Base-by-base conservation (phyloP, 192 early-diverging fungal genomes). In the Dispira simplex region DNA sequence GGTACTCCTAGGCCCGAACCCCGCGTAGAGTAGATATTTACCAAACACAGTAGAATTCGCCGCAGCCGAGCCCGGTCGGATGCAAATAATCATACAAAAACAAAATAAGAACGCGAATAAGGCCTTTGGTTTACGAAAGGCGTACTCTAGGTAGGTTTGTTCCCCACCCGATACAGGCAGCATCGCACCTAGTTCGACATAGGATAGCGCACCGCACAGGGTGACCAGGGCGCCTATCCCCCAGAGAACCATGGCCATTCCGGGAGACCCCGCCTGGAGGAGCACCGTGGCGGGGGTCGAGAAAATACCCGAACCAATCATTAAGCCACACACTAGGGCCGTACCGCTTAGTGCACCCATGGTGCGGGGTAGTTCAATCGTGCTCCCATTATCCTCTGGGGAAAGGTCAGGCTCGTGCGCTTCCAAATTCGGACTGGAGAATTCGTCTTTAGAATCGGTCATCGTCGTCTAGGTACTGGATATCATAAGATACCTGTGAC, bases 131-230 rank as follows among this genome's bases (percentile, higher is more conserved):
- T 66, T 71, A 2, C 67, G 73, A 59, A 70, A 83, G 6, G 87
- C 87, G 52, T 85, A 80, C 46, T 85, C 77, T 46, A 98, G 72
- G 68, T 95, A 98, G 5, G 85, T 83, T 71, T 86, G 81, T 43
- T 94, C 92, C 27, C 93, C 95, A 58, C 95, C 95, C 65, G 88
- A 90, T 44, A 73, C 68, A 4, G 91, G 89, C 55, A 90, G 79
- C 75, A 87, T 87, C 45, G 91, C 77, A 0, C 95, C 95, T 25
- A 98, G 74, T 70, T 98, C 95, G 12, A 90, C 86, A 68, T 95
- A 98, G 60, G 88, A 90, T 14, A 89, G 74, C 0, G 85, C 87
- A 44, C 95, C 95, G 13, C 82, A 78, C 59, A 90, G 81, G 3
- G 91, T 86, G 49, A 91, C 70, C 27, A 91, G 64, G 6, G 82